Conservation (phyloP, 129 eudicot species). For the Tanacetum coccineum region DNA sequence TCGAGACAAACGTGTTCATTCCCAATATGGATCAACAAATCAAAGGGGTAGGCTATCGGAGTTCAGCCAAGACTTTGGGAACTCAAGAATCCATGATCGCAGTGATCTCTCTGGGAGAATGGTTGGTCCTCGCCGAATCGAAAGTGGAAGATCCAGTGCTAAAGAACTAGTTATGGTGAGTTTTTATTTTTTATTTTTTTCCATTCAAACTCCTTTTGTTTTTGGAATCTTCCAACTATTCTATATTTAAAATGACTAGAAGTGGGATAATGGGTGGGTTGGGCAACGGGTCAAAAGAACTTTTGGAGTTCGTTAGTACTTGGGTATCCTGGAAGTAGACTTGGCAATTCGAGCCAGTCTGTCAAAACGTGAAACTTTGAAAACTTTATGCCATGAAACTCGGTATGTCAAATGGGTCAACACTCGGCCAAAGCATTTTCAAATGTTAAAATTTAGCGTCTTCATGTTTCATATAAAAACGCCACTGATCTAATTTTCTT, state of each 20-base stretch:
- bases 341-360: too few relatives aligned
- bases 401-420: too few relatives aligned
- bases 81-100: conserved; percentile 41
- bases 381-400: too few relatives aligned
- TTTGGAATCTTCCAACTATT: neutral
- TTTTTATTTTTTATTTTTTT: neutral
- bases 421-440: too few relatives aligned
- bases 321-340: too few relatives aligned
- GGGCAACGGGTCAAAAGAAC: neutral
- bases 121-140: conserved; percentile 35
- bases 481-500: conserved; percentile 4
- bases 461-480: neutral
- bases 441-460: neutral
- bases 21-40: conserved; percentile 16
- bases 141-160: conserved; percentile 40
- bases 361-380: too few relatives aligned
- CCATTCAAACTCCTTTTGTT: neutral
- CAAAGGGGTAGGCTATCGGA: conserved; percentile 36
- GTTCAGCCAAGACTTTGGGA: conserved; percentile 32
- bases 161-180: conserved; percentile 51
- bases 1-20: conserved; percentile 20
- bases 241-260: neutral
- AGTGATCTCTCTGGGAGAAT: conserved; percentile 30
- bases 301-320: neutral
- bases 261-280: neutral